Evolutionary conservation across 2,329 filamentous ascomycete genomes (phyloP), one percentile per base, ranked within the genome.

Genomic region (Aureobasidium melanogenum): DNA sequence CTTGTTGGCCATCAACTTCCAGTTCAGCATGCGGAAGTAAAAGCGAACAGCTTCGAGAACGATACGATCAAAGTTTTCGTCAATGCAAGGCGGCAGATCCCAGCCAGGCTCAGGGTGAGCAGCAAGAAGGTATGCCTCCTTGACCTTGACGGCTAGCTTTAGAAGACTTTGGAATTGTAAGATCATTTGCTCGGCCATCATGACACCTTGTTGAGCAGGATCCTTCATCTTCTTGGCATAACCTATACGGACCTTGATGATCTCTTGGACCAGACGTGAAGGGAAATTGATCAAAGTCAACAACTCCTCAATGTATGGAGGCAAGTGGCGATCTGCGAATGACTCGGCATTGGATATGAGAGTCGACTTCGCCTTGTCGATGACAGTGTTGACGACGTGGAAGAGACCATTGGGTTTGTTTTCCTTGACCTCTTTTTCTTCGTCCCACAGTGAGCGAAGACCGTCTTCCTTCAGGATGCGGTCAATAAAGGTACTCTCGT

Each of bases 181-280:
- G 65, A 99, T 97, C 89, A 97, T 96, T 75, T 97, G 93, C 71
- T 97, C 92, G 63, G 95, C 89, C 82, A 99, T 91, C 78, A 99
- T 88, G 28, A 89, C 82, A 66, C 92, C 95, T 72, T 96, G 90
- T 76, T 94, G 89, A 1, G 91, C 88, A 10, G 91, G 91, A 69
- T 97, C 93, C 75, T 93, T 96, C 86, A 97, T 96, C 73, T 91
- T 93, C 76, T 87, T 91, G 19, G 93, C 92, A 73, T 97, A 97
- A 10, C 87, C 89, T 30, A 97, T 81, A 62, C 94, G 88, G 67
- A 96, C 88, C 58, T 88, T 88, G 71, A 97, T 97, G 69, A 99
- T 95, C 72, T 97, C 94, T 74, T 97, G 91, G 43, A 99, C 94
- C 38, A 99, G 82, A 9, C 94, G 88, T 1, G 92, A 96, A 1